Conservation (phyloP, 306 rosid species). For the Geum urbanum region DNA sequence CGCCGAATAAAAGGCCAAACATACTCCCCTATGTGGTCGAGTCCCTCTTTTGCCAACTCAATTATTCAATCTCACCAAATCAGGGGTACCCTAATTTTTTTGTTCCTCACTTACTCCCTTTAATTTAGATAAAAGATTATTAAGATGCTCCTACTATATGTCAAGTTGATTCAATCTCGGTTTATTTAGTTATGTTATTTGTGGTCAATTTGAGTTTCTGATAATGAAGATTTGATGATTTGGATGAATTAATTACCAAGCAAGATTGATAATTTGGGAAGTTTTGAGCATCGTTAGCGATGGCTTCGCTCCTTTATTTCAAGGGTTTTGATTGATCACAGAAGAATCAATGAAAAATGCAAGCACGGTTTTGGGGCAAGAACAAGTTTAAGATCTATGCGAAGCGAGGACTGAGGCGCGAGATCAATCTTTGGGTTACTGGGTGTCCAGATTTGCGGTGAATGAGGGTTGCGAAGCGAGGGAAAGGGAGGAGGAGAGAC, state of each 20-base stretch:
- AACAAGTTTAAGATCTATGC: too few species aligned
- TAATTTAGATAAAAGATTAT: neutral
- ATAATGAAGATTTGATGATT: neutral
- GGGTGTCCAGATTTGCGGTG: too few species aligned
- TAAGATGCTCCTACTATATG: neutral
- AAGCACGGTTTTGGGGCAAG: too few species aligned
- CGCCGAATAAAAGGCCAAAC: too few species aligned
- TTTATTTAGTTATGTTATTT: neutral
- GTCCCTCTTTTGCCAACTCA: conserved; percentile 61
- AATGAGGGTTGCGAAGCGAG: too few species aligned
- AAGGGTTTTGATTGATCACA: too few species aligned
- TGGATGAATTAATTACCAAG: too few species aligned
- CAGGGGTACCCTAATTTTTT: conserved; percentile 34
- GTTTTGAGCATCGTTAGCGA: neutral
- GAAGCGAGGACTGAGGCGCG: too few species aligned
- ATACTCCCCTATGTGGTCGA: conserved; percentile 42
- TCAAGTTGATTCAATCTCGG: neutral
- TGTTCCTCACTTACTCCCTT: neutral
- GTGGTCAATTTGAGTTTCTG: neutral
- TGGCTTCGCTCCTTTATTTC: too few species aligned
- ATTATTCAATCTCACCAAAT: conserved; percentile 39
- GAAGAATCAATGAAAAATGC: too few species aligned
- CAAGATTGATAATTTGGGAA: neutral
- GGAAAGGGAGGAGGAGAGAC: too few species aligned
- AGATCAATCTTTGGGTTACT: too few species aligned